Base-by-base conservation (phyloP, 495 filamentous ascomycete species). In the Bacidia rubella region DNA sequence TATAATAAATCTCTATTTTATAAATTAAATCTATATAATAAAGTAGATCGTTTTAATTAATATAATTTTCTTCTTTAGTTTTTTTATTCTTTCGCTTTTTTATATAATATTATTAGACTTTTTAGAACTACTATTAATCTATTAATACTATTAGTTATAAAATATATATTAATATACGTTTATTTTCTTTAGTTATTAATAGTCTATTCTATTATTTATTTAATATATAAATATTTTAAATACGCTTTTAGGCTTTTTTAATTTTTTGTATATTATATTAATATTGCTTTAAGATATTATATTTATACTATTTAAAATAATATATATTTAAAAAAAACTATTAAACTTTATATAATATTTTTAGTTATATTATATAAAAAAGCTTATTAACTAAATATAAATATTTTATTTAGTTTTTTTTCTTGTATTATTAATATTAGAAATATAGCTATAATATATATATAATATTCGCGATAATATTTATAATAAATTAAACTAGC, bases 331-430 rank as follows among this genome's bases (percentile, higher is more conserved):
- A 10, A 39, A 10, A 39, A 10, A 10, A 39, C n/a, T 39, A 39
- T 39, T 39, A 46, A 46, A 46, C 10, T 49, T 49, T 49, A 49
- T 32, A 11, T 25, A 29, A 32, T 25, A 29, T 49, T 11, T 32
- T n/a, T 49, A 49, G 24, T n/a, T 11, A 49, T 49, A 5, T 32
- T 23, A 11, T 49, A n/a, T n/a, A n/a, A n/a, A n/a, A n/a, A n/a
- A n/a, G n/a, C n/a, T n/a, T n/a, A n/a, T n/a, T n/a, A n/a, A n/a
- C n/a, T 49, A 49, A 20, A 5, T 25, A 11, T 49, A 11, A 46
- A n/a, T 46, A 10, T 10, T 22, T 22, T 46, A 10, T 46, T 10
- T 9, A 9, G 12, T n/a, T 11, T n/a, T 46, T 22, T 46, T 22
- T 10, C 10, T 10, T 46, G 20, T 22, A 10, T n/a, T n/a, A 46